These are phyloP conservation scores for Fallopia convolvulus DNA, from an alignment of 148 eudicot genomes.

Conservation along the genomic window DNA sequence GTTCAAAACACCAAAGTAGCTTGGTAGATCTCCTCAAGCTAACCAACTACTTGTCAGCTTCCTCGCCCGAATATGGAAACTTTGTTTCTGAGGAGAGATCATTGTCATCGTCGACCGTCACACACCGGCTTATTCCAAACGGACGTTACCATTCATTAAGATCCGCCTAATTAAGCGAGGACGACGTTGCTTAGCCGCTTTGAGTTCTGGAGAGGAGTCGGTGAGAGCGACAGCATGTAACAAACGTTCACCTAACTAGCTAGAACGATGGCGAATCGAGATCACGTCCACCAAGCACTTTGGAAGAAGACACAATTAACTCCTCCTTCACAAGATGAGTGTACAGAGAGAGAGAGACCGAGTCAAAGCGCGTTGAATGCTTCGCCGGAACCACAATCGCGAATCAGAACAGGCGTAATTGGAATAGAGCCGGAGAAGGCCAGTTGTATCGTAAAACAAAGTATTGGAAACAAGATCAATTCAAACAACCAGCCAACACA, in stretches of 20 bases:
- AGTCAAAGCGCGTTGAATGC: constrained; percentile 4
- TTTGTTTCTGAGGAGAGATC: background rate
- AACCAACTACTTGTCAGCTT: background rate
- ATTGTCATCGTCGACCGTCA: background rate
- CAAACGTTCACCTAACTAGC: background rate
- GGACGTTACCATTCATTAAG: background rate
- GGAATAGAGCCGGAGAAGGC: background rate
- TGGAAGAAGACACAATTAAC: background rate
- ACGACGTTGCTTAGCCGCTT: background rate
- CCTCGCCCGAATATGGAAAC: background rate
- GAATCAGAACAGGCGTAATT: constrained; percentile 2
- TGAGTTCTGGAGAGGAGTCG: background rate
- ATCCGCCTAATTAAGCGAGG: background rate
- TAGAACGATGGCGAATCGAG: background rate
- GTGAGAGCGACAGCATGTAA: background rate
- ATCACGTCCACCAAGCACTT: background rate
- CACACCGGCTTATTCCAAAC: background rate
- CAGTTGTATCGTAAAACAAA: background rate
- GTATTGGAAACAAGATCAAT: background rate
- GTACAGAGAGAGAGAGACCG: background rate
- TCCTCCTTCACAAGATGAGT: background rate
- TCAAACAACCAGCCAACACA: background rate
- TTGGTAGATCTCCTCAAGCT: constrained; percentile 5
- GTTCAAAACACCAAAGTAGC: constrained; percentile 1
- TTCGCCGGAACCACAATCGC: background rate